Evolutionary conservation across 2,329 filamentous ascomycete genomes (phyloP).

Genomic region (Sporothrix phasma): DNA sequence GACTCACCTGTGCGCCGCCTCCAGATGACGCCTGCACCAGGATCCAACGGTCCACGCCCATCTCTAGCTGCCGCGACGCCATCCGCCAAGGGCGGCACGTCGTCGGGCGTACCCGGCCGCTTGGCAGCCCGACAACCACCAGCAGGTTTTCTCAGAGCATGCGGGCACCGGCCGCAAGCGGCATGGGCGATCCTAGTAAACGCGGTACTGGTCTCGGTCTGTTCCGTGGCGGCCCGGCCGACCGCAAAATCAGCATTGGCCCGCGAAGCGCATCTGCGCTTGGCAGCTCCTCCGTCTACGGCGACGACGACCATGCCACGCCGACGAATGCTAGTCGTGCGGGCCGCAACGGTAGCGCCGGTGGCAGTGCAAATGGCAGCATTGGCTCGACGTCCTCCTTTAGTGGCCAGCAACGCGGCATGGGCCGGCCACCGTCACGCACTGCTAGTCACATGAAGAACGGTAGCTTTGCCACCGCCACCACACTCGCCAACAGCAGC

Average conservation of each 20-base stretch:
- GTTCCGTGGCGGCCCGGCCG: conserved; percentile 15
- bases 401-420: conserved; percentile 31
- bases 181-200: conserved; percentile 53
- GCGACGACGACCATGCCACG: conserved; percentile 43
- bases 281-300: conserved; percentile 36
- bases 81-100: conserved; percentile 27
- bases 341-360: conserved; percentile 30
- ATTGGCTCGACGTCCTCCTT: conserved; percentile 36
- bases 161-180: conserved; percentile 33
- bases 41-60: conserved; percentile 34
- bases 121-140: conserved; percentile 53
- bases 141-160: conserved; percentile 55
- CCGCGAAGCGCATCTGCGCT: conserved; percentile 52
- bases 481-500: conserved; percentile 34
- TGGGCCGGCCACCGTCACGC: conserved; percentile 38
- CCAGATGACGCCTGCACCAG: conserved; percentile 49
- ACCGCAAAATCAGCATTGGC: conserved; percentile 42
- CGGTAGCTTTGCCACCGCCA: conserved; percentile 17
- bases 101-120: conserved; percentile 35
- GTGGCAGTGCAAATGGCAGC: conserved; percentile 24
- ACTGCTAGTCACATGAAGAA: conserved; percentile 13
- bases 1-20: conserved; percentile 72
- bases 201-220: conserved; percentile 19
- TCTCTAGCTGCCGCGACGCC: conserved; percentile 43
- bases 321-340: conserved; percentile 39